Evolutionary conservation across 2,329 filamentous ascomycete species (phyloP).

Genomic region (Pseudogymnoascus verrucosus): DNA sequence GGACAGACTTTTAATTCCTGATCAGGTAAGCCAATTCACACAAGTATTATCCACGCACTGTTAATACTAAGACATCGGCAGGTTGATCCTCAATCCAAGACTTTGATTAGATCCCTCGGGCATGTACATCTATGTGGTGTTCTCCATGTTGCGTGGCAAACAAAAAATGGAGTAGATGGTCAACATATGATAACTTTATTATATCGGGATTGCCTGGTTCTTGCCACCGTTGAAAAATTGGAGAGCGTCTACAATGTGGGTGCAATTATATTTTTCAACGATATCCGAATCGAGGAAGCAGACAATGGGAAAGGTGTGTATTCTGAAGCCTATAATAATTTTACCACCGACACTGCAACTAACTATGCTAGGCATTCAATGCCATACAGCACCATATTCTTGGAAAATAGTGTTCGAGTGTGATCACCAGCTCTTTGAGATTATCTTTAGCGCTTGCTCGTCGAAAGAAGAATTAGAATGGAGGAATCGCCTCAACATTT

Average conservation of each 20-base stretch:
- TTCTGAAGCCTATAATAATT: constrained; percentile 20
- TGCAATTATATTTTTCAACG: constrained; percentile 62
- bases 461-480: constrained; percentile 72
- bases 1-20: constrained; percentile 67
- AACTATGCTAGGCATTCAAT: constrained; percentile 62
- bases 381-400: constrained; percentile 74
- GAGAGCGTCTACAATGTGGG: constrained; percentile 64
- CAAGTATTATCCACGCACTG: background rate
- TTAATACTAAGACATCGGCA: constrained; percentile 10
- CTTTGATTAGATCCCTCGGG: constrained; percentile 70
- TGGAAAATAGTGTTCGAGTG: constrained; percentile 88
- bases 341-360: background rate
- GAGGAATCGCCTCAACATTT: constrained; percentile 57
- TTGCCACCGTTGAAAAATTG: constrained; percentile 60
- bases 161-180: constrained; percentile 57
- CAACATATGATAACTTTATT: constrained; percentile 78
- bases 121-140: constrained; percentile 75
- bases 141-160: constrained; percentile 76
- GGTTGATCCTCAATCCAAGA: constrained; percentile 46
- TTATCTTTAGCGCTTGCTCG: constrained; percentile 82
- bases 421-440: constrained; percentile 68
- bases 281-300: constrained; percentile 58
- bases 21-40: constrained; percentile 47
- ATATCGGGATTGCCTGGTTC: constrained; percentile 71
- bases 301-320: constrained; percentile 64